phyloP scores from a whole-genome alignment of 202 grass and related monocot species.

The Sporobolus alterniflorus region DNA sequence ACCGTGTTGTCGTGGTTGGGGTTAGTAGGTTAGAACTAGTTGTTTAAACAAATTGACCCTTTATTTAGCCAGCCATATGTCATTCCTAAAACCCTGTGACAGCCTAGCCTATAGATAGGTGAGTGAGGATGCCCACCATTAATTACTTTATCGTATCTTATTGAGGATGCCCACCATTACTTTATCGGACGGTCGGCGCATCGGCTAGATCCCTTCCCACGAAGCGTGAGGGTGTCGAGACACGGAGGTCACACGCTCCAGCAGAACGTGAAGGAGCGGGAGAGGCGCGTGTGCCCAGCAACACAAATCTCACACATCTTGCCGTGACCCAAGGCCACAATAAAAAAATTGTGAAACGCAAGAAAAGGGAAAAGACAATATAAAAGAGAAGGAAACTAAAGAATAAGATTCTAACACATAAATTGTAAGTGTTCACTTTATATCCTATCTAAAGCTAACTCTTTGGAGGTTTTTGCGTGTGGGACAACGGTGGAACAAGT shows the following conservation, averaged over 20 bases:
- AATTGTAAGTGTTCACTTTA: no score
- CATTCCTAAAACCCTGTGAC: no score
- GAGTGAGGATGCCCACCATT: background rate
- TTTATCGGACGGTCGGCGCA: background rate
- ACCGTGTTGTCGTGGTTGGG: background rate
- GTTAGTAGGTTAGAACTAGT: background rate
- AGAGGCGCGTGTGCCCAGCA: background rate
- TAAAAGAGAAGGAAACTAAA: no score
- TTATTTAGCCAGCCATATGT: background rate
- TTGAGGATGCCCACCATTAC: background rate
- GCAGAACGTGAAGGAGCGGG: constrained; percentile 14
- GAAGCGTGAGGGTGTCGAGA: constrained; percentile 18
- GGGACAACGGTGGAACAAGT: no score
- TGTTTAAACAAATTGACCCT: background rate
- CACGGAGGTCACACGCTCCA: background rate
- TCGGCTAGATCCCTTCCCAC: background rate
- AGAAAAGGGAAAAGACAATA: no score
- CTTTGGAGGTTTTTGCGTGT: no score
- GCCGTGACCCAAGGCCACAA: no score
- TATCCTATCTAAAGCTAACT: no score
- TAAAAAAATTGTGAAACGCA: no score
- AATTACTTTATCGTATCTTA: constrained; percentile 20
- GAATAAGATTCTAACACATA: no score
- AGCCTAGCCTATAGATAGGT: background rate
- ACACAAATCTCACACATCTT: background rate